Evolutionary conservation across 257 asterid genomes (phyloP), one percentile per base, ranked within the genome.

Genomic region (Rehmannia glutinosa): DNA sequence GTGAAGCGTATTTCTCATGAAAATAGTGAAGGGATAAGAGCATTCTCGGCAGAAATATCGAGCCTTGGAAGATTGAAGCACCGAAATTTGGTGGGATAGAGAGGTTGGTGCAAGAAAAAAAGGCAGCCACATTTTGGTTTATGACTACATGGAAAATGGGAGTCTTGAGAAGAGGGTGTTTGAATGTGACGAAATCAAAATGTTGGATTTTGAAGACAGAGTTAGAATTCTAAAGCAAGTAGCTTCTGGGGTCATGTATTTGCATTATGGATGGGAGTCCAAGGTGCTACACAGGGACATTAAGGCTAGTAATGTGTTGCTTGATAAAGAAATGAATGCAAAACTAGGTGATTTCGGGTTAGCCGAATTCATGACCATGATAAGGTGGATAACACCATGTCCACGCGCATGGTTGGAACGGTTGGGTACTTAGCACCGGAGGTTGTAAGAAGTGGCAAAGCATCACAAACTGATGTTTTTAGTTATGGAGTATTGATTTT

Each of bases 51-150:
- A 0, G 96, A 89, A 35, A 76, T 89, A 56, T 89, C 96, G 36
- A 89, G 92, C 70, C 86, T 89, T 1, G 96, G 96, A 9, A 78
- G 96, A 67, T 71, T 89, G 2, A 89, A 83, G 79, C 96, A 89
- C 1, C 43, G 90, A 30, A 89, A 82, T 36, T 65, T 89, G 46
- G 95, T 86, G 54, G 91, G 92, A 6, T 57, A 86, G 53, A 76
- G 87, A 75, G 95, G 96, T 0, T 86, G 96, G 95, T 89, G 96
- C 75, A 89, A 86, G 82, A 86, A 84, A 54, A 33, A 84, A 68
- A 25, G 87, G 88, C 3, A 81, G 86, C 80, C 60, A 86, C 20
- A 59, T 89, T 33, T 30, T 89, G 36, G 86, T 89, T 3, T 86
- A 89, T 45, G 95, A 89, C 38, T 89, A 86, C 58, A 82, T 89